A percentile compares a stretch with the other conserved stretches of the same genome.
Evolutionary conservation across 139 green algal species (phyloP).

Genomic region (Zygnema circumcarinatum): DNA sequence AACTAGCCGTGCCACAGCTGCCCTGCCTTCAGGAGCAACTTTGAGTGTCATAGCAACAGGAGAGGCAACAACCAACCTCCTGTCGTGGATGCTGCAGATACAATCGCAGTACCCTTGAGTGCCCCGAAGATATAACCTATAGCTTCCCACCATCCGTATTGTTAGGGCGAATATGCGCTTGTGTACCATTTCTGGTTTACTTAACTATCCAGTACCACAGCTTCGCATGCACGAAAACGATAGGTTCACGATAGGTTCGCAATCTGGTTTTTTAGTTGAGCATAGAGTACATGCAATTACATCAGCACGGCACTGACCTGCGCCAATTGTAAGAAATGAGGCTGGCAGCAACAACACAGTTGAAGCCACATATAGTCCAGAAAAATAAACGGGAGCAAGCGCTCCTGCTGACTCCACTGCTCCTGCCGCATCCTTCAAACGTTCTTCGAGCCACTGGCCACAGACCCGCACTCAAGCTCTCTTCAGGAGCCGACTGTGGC

Average conservation of each 20-base stretch:
- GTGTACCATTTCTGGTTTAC: not conserved
- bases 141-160: too few species aligned
- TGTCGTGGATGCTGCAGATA: constrained; percentile 75
- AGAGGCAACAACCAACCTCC: constrained; percentile 18
- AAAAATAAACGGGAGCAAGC: constrained; percentile 24
- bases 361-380: constrained; percentile 36
- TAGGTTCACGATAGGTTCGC: too few species aligned
- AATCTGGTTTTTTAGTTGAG: not conserved
- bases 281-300: not conserved
- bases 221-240: too few species aligned
- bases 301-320: constrained; percentile 10
- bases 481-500: not conserved
- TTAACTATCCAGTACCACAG: not conserved
- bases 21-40: too few species aligned
- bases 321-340: constrained; percentile 55
- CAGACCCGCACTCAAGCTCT: not conserved
- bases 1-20: too few species aligned
- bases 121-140: constrained; percentile 80
- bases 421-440: constrained; percentile 10
- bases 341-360: constrained; percentile 57
- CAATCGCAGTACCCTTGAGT: constrained; percentile 74
- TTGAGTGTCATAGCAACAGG: not conserved
- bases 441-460: constrained; percentile 11
- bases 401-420: constrained; percentile 2
- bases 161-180: too few species aligned